Percentiles rank a stretch among this genome's conserved stretches.
These are phyloP conservation scores for Macaranga tanarius DNA, from an alignment of 441 rosid genomes.

Conservation along the genomic window DNA sequence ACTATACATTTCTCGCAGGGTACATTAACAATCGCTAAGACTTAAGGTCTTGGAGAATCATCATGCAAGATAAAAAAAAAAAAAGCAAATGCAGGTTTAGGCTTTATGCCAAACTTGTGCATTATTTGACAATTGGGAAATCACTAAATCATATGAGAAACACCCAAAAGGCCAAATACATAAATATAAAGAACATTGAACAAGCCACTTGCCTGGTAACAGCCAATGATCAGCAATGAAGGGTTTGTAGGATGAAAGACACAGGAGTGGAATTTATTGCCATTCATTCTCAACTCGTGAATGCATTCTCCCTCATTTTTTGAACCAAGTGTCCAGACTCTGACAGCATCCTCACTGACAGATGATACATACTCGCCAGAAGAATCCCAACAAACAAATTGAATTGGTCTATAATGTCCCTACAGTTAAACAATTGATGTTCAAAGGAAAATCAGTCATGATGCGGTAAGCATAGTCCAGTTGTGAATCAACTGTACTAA, in stretches of 20 bases:
- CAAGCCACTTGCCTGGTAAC: conserved; percentile 68
- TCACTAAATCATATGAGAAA: not conserved
- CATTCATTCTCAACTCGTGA: conserved; percentile 73
- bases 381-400: conserved; percentile 91
- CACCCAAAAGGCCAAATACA: not conserved
- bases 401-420: conserved; percentile 77
- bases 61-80: not conserved
- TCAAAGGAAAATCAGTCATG: conserved; percentile 6
- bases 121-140: not conserved
- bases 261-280: conserved; percentile 76
- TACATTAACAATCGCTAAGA: not conserved
- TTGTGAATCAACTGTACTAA: too few species aligned
- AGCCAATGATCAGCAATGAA: conserved; percentile 72
- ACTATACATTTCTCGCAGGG: too few species aligned
- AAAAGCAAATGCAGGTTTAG: too few species aligned
- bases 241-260: conserved; percentile 78
- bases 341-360: conserved; percentile 83
- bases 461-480: not conserved
- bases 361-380: conserved; percentile 79
- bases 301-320: conserved; percentile 73
- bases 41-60: not conserved
- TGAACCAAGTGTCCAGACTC: conserved; percentile 78
- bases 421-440: conserved; percentile 25
- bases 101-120: not conserved
- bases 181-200: not conserved